Conservation (phyloP, 2,329 filamentous ascomycete genomes). For the Apiospora phragmitis region DNA sequence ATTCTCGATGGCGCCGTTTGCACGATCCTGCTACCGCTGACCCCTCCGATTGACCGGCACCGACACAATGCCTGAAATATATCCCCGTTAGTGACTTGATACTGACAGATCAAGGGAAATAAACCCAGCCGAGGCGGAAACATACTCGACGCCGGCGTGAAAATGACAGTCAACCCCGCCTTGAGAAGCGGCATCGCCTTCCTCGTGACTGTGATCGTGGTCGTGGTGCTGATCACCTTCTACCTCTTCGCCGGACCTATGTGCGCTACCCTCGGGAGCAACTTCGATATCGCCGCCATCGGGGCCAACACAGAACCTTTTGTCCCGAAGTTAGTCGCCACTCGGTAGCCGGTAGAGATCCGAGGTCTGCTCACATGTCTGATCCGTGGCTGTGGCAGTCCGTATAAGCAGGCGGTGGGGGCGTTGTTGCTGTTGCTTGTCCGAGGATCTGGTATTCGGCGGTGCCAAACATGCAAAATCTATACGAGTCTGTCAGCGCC, state of each 20-base stretch:
- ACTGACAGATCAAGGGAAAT: not conserved
- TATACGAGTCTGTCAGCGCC: slow-evolving; percentile 17
- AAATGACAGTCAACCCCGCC: slow-evolving; percentile 61
- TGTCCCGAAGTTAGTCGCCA: slow-evolving; percentile 12
- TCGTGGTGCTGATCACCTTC: slow-evolving; percentile 13
- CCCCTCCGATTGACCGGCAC: slow-evolving; percentile 24
- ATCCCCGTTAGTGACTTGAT: not conserved
- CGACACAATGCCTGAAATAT: slow-evolving; percentile 56
- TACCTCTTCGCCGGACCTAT: slow-evolving; percentile 21
- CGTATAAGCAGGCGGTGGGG: slow-evolving; percentile 35
- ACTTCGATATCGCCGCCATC: slow-evolving; percentile 63
- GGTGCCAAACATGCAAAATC: slow-evolving; percentile 31
- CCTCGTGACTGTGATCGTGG: slow-evolving; percentile 23
- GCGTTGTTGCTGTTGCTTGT: slow-evolving; percentile 27
- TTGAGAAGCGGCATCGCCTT: slow-evolving; percentile 15
- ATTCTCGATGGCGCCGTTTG: slow-evolving; percentile 49
- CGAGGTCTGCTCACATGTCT: slow-evolving; percentile 42
- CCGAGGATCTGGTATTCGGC: slow-evolving; percentile 32
- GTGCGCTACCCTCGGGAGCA: slow-evolving; percentile 26
- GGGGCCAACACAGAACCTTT: slow-evolving; percentile 62
- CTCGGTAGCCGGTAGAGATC: not conserved
- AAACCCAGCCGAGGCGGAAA: slow-evolving; percentile 13
- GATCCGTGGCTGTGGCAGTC: slow-evolving; percentile 52
- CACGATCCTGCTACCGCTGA: slow-evolving; percentile 38
- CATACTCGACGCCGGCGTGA: slow-evolving; percentile 74